Evolutionary conservation across 2,329 filamentous ascomycete genomes (phyloP), one percentile per base, ranked within the genome.

Genomic region (Dothistroma septosporum): DNA sequence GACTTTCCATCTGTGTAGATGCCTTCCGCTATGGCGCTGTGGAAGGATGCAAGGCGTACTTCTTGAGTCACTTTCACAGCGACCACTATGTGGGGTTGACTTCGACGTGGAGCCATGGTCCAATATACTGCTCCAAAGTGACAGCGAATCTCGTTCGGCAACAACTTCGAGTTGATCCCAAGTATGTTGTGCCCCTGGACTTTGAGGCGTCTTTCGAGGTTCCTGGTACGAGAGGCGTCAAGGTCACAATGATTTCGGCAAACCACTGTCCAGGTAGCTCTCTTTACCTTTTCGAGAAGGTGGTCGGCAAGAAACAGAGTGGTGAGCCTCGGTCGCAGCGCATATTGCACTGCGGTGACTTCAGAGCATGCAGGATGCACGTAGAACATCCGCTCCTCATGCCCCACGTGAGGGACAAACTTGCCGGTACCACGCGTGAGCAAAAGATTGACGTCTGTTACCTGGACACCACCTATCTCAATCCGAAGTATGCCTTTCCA

Each of bases 231-330:
- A 84, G 89, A 58, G 92, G 92, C 1, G 92, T 92, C 6, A 84
- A 83, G 10, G 92, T 97, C 46, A 96, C 91, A 1, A 96, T 97
- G 91, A 91, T 99, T 33, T 87, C 91, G 2, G 94, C 94, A 12
- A 99, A 99, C 68, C 94, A 99, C 72, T 99, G 94, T 68, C 94
- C 94, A 0, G 94, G 94, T 0, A 97, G 92, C 69, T 96, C 93
- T 0, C 77, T 99, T 0, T 99, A 95, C 69, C 80, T 99, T 0
- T 97, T 97, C 67, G 89, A 97, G 73, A 97, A 96, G 73, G 76
- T 78, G 0, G 76, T 88, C 12, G 84, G 84, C 1, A 86, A 83
- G 66, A 84, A 86, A 0, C 76, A 80, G 14, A 85, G 79, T 48
- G 72, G 72, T 22, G 68, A 73, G 52, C 76, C 82, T 2, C 86